These are phyloP conservation scores for Penicillium sp. DNA, from an alignment of 2,329 filamentous ascomycete species.

Conservation along the genomic window DNA sequence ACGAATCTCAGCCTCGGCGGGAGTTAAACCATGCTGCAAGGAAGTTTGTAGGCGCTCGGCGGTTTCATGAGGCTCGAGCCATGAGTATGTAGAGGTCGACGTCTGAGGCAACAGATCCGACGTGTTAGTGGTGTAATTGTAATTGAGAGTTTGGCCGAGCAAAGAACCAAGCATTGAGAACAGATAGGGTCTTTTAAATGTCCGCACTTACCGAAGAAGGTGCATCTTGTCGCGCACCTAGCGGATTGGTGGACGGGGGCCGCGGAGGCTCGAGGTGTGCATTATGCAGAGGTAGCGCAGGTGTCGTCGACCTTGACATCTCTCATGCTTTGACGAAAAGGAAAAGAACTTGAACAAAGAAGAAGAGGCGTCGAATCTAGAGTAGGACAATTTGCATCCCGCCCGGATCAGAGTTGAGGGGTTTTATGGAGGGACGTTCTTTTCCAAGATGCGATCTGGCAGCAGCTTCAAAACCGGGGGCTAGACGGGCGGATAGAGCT, in stretches of 20 bases:
- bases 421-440: constrained; percentile 13
- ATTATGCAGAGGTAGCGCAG: constrained; percentile 56
- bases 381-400: constrained; percentile 26
- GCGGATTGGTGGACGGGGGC: constrained; percentile 27
- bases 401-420: constrained; percentile 14
- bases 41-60: constrained; percentile 75
- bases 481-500: constrained; percentile 11
- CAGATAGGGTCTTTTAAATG: neutral
- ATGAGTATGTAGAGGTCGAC: constrained; percentile 50
- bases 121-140: constrained; percentile 16
- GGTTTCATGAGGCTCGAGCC: constrained; percentile 71
- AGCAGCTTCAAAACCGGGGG: constrained; percentile 19
- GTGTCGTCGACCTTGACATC: constrained; percentile 61
- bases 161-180: neutral
- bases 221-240: constrained; percentile 26
- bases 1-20: constrained; percentile 72
- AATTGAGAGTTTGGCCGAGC: neutral
- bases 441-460: constrained; percentile 30
- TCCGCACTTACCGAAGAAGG: constrained; percentile 33
- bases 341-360: neutral
- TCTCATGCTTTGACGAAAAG: constrained; percentile 43
- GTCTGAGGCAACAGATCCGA: constrained; percentile 25
- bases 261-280: constrained; percentile 32
- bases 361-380: constrained; percentile 14
- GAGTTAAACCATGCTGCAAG: constrained; percentile 72